Percentiles rank a stretch among this genome's conserved stretches.
Conservation (phyloP, 352 stramenopile genomes). For the Globisporangium barbulae region DNA sequence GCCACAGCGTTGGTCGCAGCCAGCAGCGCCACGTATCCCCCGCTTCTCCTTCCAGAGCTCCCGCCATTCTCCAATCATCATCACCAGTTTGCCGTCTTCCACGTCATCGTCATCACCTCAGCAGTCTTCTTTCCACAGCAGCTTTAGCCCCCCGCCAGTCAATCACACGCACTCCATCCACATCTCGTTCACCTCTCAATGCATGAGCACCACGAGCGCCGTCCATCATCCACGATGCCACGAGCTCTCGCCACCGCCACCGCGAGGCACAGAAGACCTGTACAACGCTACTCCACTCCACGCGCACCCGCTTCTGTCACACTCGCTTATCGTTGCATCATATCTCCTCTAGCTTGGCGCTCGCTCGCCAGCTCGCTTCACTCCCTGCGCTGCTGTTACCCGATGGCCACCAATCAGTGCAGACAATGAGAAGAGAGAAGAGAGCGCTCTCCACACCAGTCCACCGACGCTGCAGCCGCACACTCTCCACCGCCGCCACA, state of each 20-base stretch:
- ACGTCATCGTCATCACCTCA: neutral
- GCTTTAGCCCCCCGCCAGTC: neutral
- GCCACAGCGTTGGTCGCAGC: conserved; percentile 9
- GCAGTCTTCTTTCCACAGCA: neutral
- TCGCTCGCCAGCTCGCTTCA: neutral
- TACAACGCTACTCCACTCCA: neutral
- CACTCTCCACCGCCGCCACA: neutral
- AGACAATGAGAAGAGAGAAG: neutral
- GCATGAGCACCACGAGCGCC: neutral
- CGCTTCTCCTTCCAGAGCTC: neutral
- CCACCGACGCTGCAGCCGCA: neutral
- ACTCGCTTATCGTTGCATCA: neutral
- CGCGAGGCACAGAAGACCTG: neutral
- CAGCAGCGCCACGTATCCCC: conserved; percentile 4
- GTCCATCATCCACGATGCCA: conserved; percentile 1
- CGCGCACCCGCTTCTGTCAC: neutral
- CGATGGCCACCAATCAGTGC: neutral
- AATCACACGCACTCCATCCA: neutral
- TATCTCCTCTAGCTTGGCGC: neutral
- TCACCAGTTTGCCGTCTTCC: neutral
- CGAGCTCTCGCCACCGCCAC: neutral
- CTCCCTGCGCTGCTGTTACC: neutral
- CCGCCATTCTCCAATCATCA: neutral
- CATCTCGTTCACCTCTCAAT: neutral
- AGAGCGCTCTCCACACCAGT: neutral